Evolutionary conservation across 306 rosid genomes (phyloP).

Genomic region (Crataegus laevigata): DNA sequence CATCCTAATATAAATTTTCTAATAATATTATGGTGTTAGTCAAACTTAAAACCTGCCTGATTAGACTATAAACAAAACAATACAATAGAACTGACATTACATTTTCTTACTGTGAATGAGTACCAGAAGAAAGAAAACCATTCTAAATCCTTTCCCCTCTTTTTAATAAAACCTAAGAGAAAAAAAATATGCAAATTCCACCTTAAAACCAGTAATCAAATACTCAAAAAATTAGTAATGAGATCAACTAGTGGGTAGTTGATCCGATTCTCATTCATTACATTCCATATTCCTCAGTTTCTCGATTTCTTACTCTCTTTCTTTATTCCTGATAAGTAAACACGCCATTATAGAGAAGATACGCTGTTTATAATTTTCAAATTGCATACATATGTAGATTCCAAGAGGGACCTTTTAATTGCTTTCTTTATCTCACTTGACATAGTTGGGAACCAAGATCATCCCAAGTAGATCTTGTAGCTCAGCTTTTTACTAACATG

Average conservation of each 20-base stretch:
- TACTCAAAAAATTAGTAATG: too few relatives aligned
- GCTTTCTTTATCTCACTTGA: constrained; percentile 10
- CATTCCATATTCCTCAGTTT: too few relatives aligned
- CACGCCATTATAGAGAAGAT: neutral
- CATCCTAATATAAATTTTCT: too few relatives aligned
- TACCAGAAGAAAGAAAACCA: neutral
- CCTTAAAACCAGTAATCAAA: too few relatives aligned
- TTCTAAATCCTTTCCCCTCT: neutral
- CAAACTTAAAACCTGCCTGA: neutral
- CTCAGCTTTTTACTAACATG: constrained; percentile 59
- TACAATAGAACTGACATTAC: neutral
- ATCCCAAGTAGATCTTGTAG: constrained; percentile 51
- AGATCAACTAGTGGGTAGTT: too few relatives aligned
- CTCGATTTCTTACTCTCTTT: too few relatives aligned
- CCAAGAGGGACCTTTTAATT: constrained; percentile 28
- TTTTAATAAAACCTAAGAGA: neutral
- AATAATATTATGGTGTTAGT: too few relatives aligned
- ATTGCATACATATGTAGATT: constrained; percentile 15
- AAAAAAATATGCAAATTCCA: neutral
- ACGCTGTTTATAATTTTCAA: constrained; percentile 6
- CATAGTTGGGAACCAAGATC: constrained; percentile 50
- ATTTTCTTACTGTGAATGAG: neutral
- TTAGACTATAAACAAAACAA: neutral
- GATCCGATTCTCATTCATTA: neutral
- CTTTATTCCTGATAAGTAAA: too few relatives aligned